phyloP scores from a whole-genome alignment of 208 protist species.

The Leishmania tarentolae region DNA sequence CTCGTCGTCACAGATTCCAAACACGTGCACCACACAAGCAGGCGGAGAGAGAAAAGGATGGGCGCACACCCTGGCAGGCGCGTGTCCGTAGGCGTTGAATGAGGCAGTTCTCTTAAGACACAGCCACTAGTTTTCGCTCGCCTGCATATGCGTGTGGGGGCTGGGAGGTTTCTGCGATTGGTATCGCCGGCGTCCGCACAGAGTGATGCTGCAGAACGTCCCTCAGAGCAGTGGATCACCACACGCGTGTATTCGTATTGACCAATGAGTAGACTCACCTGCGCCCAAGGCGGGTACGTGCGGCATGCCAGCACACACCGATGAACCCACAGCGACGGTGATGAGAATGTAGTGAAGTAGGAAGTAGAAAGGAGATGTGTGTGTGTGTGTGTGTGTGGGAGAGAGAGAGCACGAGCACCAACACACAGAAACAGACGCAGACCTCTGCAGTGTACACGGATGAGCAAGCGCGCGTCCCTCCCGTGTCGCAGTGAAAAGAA shows the following conservation, averaged over 20 bases:
- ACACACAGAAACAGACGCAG: background rate
- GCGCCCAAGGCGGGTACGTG: too few species aligned
- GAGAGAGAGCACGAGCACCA: background rate
- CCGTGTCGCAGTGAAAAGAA: background rate
- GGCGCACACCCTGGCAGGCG: background rate
- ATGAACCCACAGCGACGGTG: background rate
- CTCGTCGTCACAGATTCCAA: background rate
- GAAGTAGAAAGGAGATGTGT: background rate
- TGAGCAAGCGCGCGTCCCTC: background rate
- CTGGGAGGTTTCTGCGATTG: background rate
- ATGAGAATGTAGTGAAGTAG: background rate
- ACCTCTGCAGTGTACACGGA: background rate
- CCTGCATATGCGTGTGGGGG: background rate
- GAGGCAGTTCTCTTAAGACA: too few species aligned
- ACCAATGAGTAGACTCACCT: too few species aligned
- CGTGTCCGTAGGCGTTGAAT: too few species aligned
- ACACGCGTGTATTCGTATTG: background rate
- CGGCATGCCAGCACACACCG: background rate
- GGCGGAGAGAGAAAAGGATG: background rate
- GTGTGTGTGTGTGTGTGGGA: too few species aligned
- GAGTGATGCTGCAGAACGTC: background rate
- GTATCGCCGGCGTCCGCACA: background rate
- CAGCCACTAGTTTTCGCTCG: background rate
- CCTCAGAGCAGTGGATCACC: background rate
- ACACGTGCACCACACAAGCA: background rate